A percentile compares a stretch with the other conserved stretches of the same genome.
These are phyloP conservation scores for Aureobasidium sp. DNA, from an alignment of 2,329 filamentous ascomycete species.

Conservation along the genomic window DNA sequence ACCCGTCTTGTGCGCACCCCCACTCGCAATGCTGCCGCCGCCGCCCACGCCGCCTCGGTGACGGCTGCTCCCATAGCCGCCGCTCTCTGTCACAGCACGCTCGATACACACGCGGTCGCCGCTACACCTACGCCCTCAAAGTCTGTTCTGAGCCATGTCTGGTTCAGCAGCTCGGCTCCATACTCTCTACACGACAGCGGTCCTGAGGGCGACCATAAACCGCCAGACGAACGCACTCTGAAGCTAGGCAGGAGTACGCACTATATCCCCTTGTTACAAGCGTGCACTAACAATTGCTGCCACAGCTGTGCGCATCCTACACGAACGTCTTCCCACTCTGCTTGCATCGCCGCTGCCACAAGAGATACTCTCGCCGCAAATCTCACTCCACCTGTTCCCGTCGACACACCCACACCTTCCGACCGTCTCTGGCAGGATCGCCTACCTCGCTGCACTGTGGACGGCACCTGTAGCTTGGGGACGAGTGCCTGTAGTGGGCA, in stretches of 20 bases:
- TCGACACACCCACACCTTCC: slow-evolving; percentile 82
- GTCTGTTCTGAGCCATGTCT: neutral
- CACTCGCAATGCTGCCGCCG: neutral
- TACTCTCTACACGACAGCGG: neutral
- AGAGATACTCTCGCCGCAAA: slow-evolving; percentile 53
- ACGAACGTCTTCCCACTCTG: slow-evolving; percentile 52
- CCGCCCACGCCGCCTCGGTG: neutral
- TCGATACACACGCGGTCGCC: neutral
- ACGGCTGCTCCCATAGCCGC: neutral
- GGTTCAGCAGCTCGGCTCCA: slow-evolving; percentile 6
- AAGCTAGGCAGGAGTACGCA: slow-evolving; percentile 52
- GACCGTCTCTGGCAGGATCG: slow-evolving; percentile 79
- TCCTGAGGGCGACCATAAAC: slow-evolving; percentile 28
- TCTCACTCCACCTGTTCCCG: slow-evolving; percentile 55
- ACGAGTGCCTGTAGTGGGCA: slow-evolving; percentile 78
- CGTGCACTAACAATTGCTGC: neutral
- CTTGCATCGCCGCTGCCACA: slow-evolving; percentile 52
- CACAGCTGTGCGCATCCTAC: slow-evolving; percentile 51
- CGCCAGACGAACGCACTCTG: slow-evolving; percentile 49
- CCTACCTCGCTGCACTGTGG: slow-evolving; percentile 90
- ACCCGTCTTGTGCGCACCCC: slow-evolving; percentile 6
- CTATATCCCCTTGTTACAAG: neutral
- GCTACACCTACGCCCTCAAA: neutral
- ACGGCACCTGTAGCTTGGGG: slow-evolving; percentile 96
- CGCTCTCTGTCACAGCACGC: neutral